Base-by-base conservation (phyloP, 108 stramenopile genomes). In the Nitzschia inconspicua region DNA sequence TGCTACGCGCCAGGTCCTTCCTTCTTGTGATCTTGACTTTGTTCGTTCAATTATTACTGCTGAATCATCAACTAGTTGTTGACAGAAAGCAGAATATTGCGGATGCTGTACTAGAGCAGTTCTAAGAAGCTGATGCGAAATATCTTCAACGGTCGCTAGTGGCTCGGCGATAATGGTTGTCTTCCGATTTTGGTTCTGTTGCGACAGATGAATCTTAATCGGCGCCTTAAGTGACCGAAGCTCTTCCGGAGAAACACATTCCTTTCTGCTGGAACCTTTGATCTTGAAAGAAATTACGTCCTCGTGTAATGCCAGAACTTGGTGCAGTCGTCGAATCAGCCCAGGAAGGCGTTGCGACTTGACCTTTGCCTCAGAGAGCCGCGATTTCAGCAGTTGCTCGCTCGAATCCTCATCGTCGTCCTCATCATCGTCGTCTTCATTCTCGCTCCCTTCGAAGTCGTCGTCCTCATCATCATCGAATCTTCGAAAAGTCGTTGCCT, bases 81-180 rank as follows among this genome's bases (percentile, higher is more conserved):
- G 48, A 39, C 73, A 79, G 47, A 65, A 80, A 11, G 20, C n/a
- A 20, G 43, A 16, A 47, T 76, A 80, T 18, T 11, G 11, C 3
- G 49, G 50, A 35, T 73, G 25, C 6, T 30, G 35, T 18, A 46
- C 27, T 18, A 40, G 14, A 26, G 31, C 26, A 10, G 70, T 29
- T 30, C 66, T 57, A n/a, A 80, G 60, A 41, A 80, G 31, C 31
- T 76, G 79, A 32, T 16, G 29, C 41, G 72, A 48, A 5, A 80
- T 48, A 31, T 72, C 74, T 22, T 29, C 8, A n/a, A 80, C 25
- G 13, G 70, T 58, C 43, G 73, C 52, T 31, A 80, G 54, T 20
- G 79, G 79, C 39, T 80, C 75, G 10, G 57, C 70, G 40, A 56
- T 24, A 16, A 54, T 54, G 16, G 52, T 54, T 3, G 37, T 20